Base-by-base conservation (phyloP, 257 asterid species). In the Gentiana macrophylla region DNA sequence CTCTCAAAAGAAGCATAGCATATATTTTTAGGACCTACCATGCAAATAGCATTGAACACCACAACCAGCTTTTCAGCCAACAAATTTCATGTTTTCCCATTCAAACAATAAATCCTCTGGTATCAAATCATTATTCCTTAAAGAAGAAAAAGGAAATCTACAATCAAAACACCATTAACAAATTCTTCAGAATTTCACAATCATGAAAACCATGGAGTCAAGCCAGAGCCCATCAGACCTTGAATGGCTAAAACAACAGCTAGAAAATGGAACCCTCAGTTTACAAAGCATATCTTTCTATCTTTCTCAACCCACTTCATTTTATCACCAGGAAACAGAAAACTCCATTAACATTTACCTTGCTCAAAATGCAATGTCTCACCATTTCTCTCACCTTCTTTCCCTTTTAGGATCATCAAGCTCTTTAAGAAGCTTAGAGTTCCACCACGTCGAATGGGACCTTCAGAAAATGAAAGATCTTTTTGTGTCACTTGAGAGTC, bases 401-500 rank as follows among this genome's bases (percentile, higher is more conserved):
- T 6, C 62, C 37, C 67, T 61, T 38, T 49, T 86, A 52, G 65
- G 61, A 51, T 62, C 72, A 6, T 46, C 76, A 0, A 52, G 68
- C 1, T 67, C 78, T 5, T 49, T 89, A 57, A 73, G 56, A 59
- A 72, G 79, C 67, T 7, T 85, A 46, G 94, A 79, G 65, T 89
- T 89, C 79, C 86, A 83, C 56, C 69, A 56, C 4, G 79, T 75
- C 0, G 77, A 83, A 53, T 89, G 97, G 97, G 80, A 79, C 52
- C 7, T 59, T 2, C 77, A 73, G 58, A 83, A 66, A 49, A 55
- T 74, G 10, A 69, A 62, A 47, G 61, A 74, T 35, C 81, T 81
- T 47, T 63, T 67, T 2, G 10, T 12, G 12, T 59, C 78, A 34
- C 80, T 85, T 10, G 71, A 71, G 37, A 65, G 43, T 52, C 74